These are phyloP conservation scores for Solanum gandarillasii DNA, from an alignment of 257 asterid species.

Conservation along the genomic window DNA sequence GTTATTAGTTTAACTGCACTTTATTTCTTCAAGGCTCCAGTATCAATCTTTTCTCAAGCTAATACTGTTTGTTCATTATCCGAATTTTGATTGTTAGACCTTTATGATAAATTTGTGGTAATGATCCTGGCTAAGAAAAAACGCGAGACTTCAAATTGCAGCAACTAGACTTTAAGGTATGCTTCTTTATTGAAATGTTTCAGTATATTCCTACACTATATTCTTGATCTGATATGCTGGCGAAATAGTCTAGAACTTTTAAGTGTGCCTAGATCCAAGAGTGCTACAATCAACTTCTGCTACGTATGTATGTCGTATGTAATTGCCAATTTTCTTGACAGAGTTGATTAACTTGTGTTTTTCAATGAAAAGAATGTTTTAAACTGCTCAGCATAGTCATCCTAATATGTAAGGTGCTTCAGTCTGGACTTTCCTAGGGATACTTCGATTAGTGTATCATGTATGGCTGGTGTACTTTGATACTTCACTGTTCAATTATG, in stretches of 20 bases:
- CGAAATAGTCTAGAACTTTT: not conserved
- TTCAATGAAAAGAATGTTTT: not conserved
- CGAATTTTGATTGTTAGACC: not conserved
- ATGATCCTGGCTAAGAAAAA: not conserved
- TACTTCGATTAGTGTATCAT: not conserved
- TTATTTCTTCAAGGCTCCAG: not conserved
- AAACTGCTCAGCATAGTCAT: not conserved
- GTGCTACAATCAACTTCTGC: not conserved
- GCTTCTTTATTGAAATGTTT: not conserved
- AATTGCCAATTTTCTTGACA: not conserved
- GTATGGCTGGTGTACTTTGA: not conserved
- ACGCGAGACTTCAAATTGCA: not conserved
- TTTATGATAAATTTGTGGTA: not conserved
- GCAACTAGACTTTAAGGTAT: not conserved
- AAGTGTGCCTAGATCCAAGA: not conserved
- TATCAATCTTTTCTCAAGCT: not conserved
- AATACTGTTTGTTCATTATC: not conserved
- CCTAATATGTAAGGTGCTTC: not conserved
- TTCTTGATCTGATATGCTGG: not conserved
- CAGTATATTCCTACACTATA: not conserved
- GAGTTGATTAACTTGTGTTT: not conserved
- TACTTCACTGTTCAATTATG: not conserved
- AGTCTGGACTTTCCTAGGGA: not conserved
- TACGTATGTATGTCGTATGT: not conserved
- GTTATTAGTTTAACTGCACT: not conserved